Conservation (phyloP, 2,329 filamentous ascomycete genomes). For the Huntiella savannae region DNA sequence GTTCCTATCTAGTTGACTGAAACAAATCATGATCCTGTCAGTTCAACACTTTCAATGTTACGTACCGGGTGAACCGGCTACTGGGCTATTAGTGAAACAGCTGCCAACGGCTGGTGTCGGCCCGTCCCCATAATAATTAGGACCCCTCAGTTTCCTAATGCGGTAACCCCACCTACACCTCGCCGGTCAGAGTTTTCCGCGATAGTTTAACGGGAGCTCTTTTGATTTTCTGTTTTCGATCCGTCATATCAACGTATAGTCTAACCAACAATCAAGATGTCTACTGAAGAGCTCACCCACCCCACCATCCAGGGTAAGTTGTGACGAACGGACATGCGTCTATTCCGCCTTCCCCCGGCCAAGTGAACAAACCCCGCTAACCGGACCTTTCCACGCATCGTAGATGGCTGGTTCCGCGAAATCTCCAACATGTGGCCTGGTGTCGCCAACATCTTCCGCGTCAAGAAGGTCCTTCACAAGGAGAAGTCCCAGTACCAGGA, state of each 20-base stretch:
- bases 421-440: slow-evolving; percentile 98
- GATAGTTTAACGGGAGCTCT: background rate
- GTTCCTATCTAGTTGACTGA: too few relatives aligned
- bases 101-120: too few relatives aligned
- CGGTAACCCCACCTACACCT: background rate
- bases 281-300: slow-evolving; percentile 30
- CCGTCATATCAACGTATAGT: background rate
- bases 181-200: background rate
- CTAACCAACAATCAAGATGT: slow-evolving; percentile 19
- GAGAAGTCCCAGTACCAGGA: slow-evolving; percentile 99
- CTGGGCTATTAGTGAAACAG: too few relatives aligned
- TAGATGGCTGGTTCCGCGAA: slow-evolving; percentile 99
- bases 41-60: too few relatives aligned
- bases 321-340: background rate
- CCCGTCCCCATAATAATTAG: background rate
- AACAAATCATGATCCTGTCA: too few relatives aligned
- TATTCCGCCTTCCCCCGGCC: background rate
- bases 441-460: slow-evolving; percentile 95
- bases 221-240: background rate
- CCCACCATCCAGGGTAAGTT: slow-evolving; percentile 38
- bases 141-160: background rate
- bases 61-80: too few relatives aligned
- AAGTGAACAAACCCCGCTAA: slow-evolving; percentile 3
- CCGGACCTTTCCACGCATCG: background rate
- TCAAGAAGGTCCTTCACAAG: slow-evolving; percentile 95